Base-by-base conservation (phyloP, 1,139 yeast species). In the Meyerozyma smithsonii region DNA sequence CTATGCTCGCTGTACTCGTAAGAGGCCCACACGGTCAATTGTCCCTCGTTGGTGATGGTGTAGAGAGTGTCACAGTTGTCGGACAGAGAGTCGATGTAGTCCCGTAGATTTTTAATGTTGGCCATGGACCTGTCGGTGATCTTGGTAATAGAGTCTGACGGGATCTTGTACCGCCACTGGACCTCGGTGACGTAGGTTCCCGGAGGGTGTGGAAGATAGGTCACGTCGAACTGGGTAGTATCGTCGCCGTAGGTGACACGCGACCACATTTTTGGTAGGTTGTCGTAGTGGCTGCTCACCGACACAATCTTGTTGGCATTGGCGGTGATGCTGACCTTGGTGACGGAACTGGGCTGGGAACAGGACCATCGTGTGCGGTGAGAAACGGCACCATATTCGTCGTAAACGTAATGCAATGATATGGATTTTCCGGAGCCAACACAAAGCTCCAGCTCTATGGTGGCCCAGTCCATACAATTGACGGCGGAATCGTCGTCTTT, bases 261-360 rank as follows among this genome's bases (percentile, higher is more conserved):
- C 38, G 81, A 72, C 96, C 96, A 90, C 4, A 89, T 71, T 54
- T 86, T 87, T 25, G 86, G 79, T 11, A 83, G 64, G 37, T 73
- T 67, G 55, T 87, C 96, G 53, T 73, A 77, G 36, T 63, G 64
- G 0, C 82, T 81, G 36, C 77, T 71, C 38, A 84, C 74, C 11
- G 63, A 52, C 4, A 90, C 83, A 19, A 90, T 77, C 37, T 81
- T 66, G 42, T 75, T 76, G 0, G 88, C 78, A 47, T 83, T 83
- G 18, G 76, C 79, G 0, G 94, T 79, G 35, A 82, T 75, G 28
- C 66, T 64, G 5, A 81, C 73, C 37, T 63, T 55, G 39, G 72
- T 70, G 0, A 81, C 78, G 0, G 87, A 81, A 32, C 68, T 68
- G 0, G 89, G 74, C 47, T 80, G 85, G 5, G 51, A 48, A 43